Percentiles rank a stretch among this genome's conserved stretches.
Evolutionary conservation across 768 basidiomycete genomes (phyloP).

Genomic region (Leccinum truebloodii): DNA sequence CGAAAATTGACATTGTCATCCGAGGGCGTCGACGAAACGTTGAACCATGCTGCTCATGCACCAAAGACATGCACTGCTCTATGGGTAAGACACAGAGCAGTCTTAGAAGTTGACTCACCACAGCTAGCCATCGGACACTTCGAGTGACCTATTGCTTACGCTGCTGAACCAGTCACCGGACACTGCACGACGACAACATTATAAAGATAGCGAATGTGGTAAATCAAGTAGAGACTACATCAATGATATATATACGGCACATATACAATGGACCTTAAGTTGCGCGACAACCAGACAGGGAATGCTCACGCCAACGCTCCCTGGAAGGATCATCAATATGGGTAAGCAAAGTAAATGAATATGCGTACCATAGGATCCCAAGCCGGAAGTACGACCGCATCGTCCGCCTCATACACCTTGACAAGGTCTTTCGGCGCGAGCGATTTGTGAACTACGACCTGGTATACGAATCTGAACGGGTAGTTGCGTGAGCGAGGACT

Average conservation of each 20-base stretch:
- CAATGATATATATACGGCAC: not conserved
- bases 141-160: not conserved
- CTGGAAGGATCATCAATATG: slow-evolving; percentile 9
- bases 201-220: not conserved
- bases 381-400: slow-evolving; percentile 69
- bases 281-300: not conserved
- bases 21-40: too few relatives aligned
- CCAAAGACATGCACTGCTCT: not conserved
- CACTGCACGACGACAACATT: not conserved
- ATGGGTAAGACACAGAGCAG: not conserved
- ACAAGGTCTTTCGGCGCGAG: slow-evolving; percentile 81
- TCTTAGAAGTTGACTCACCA: not conserved
- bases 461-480: slow-evolving; percentile 75
- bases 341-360: too few relatives aligned
- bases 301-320: slow-evolving; percentile 27
- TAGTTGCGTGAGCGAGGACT: slow-evolving; percentile 5
- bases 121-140: not conserved
- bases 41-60: too few relatives aligned
- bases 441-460: slow-evolving; percentile 84
- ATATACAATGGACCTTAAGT: not conserved
- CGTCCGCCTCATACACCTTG: slow-evolving; percentile 70
- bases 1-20: too few relatives aligned
- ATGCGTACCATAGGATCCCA: slow-evolving; percentile 63
- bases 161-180: not conserved
- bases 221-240: not conserved